These are phyloP conservation scores for Raffaelea arxii DNA, from an alignment of 2,329 filamentous ascomycete species.

Conservation along the genomic window DNA sequence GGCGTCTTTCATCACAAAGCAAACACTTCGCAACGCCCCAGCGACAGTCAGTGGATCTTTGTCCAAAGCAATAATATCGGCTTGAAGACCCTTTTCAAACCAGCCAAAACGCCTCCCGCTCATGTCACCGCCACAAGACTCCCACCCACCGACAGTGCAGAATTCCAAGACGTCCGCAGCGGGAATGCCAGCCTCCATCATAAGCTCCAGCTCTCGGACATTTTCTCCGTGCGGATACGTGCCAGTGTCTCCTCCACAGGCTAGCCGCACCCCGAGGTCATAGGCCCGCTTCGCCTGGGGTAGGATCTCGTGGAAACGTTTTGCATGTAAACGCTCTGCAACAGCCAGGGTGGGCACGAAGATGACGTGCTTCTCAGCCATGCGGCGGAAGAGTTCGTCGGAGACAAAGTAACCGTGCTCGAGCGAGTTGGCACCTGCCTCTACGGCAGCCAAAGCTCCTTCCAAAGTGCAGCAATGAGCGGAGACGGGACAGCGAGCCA, in stretches of 20 bases:
- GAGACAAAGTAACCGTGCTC: constrained; percentile 32
- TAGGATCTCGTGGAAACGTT: constrained; percentile 22
- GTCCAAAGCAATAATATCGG: constrained; percentile 41
- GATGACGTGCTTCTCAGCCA: constrained; percentile 34
- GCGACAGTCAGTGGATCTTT: constrained; percentile 31
- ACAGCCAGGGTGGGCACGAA: constrained; percentile 44
- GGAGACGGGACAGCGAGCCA: constrained; percentile 30
- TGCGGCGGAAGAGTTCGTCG: constrained; percentile 30
- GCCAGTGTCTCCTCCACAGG: constrained; percentile 44
- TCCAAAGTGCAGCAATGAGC: constrained; percentile 31
- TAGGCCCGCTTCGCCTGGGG: constrained; percentile 32
- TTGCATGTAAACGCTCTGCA: constrained; percentile 23
- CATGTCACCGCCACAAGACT: constrained; percentile 41
- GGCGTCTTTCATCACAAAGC: constrained; percentile 51
- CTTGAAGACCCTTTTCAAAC: constrained; percentile 34
- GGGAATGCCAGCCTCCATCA: constrained; percentile 39
- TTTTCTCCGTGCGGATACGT: constrained; percentile 44
- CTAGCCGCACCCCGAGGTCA: constrained; percentile 37
- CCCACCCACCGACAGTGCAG: constrained; percentile 43
- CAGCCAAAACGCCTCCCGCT: constrained; percentile 44
- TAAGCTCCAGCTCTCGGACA: constrained; percentile 42
- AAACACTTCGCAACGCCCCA: constrained; percentile 33
- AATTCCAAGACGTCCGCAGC: constrained; percentile 39
- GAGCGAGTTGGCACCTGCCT: constrained; percentile 34
- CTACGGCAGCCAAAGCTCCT: constrained; percentile 33